Percentiles rank a stretch among this genome's conserved stretches.
These are phyloP conservation scores for Karstenula rhodostoma DNA, from an alignment of 2,329 filamentous ascomycete genomes.

Conservation along the genomic window DNA sequence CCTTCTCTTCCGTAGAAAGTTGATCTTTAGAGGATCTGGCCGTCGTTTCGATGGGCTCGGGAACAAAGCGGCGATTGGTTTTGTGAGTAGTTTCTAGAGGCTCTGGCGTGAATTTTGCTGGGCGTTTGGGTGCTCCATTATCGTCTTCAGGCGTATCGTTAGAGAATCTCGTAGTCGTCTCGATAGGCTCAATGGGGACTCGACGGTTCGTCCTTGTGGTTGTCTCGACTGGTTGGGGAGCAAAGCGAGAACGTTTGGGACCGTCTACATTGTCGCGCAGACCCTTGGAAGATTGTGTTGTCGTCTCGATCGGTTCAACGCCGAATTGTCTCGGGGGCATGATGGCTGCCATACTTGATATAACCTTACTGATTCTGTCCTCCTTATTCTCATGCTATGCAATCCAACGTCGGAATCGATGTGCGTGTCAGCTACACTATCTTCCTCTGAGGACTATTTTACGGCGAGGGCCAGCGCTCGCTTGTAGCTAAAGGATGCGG, in stretches of 20 bases:
- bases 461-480: constrained; percentile 16
- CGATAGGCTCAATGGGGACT: constrained; percentile 53
- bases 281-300: constrained; percentile 58
- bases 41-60: constrained; percentile 76
- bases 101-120: constrained; percentile 39
- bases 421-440: constrained; percentile 1
- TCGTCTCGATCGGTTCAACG: constrained; percentile 50
- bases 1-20: constrained; percentile 9
- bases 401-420: not conserved
- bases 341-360: constrained; percentile 40
- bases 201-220: constrained; percentile 42
- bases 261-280: constrained; percentile 41
- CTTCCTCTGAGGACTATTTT: constrained; percentile 4
- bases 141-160: constrained; percentile 58
- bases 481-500: not conserved
- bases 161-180: constrained; percentile 45
- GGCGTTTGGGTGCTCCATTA: constrained; percentile 13
- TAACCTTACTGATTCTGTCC: constrained; percentile 10
- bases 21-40: constrained; percentile 59
- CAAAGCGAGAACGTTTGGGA: constrained; percentile 39
- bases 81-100: constrained; percentile 39
- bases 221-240: constrained; percentile 37
- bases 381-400: constrained; percentile 25
- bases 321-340: constrained; percentile 47
- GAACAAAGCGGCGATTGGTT: constrained; percentile 63